These are phyloP conservation scores for Phialophora tarda DNA, from an alignment of 2,329 filamentous ascomycete species.

Conservation along the genomic window DNA sequence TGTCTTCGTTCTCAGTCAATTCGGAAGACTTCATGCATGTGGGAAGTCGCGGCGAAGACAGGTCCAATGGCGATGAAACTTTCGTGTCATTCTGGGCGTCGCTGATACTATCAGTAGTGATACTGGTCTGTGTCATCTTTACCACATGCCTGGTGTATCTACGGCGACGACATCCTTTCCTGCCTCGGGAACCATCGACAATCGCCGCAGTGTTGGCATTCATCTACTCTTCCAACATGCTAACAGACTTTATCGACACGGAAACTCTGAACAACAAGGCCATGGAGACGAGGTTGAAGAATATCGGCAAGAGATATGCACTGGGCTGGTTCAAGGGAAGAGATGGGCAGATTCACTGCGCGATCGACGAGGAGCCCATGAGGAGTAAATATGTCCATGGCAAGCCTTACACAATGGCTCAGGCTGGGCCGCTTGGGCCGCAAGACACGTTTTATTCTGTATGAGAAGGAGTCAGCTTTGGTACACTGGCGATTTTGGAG, in stretches of 20 bases:
- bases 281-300: conserved; percentile 67
- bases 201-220: conserved; percentile 77
- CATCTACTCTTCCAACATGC: conserved; percentile 80
- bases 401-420: conserved; percentile 43
- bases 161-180: conserved; percentile 70
- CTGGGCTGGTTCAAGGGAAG: conserved; percentile 77
- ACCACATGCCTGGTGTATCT: conserved; percentile 66
- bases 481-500: background rate
- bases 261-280: conserved; percentile 65
- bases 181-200: conserved; percentile 78
- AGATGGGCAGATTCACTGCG: conserved; percentile 75
- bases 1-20: conserved; percentile 55
- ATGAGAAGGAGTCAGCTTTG: conserved; percentile 13
- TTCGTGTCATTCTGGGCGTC: conserved; percentile 69
- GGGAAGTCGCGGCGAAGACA: conserved; percentile 28
- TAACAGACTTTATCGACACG: conserved; percentile 75
- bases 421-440: conserved; percentile 36
- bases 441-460: conserved; percentile 34
- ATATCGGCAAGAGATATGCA: conserved; percentile 70
- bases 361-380: conserved; percentile 77
- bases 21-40: conserved; percentile 47
- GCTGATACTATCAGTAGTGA: conserved; percentile 65
- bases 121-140: conserved; percentile 68
- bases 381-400: conserved; percentile 70
- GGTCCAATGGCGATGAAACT: conserved; percentile 50